These are phyloP conservation scores for Trichosporon inkin DNA, from an alignment of 1,284 basidiomycete species.

Conservation along the genomic window DNA sequence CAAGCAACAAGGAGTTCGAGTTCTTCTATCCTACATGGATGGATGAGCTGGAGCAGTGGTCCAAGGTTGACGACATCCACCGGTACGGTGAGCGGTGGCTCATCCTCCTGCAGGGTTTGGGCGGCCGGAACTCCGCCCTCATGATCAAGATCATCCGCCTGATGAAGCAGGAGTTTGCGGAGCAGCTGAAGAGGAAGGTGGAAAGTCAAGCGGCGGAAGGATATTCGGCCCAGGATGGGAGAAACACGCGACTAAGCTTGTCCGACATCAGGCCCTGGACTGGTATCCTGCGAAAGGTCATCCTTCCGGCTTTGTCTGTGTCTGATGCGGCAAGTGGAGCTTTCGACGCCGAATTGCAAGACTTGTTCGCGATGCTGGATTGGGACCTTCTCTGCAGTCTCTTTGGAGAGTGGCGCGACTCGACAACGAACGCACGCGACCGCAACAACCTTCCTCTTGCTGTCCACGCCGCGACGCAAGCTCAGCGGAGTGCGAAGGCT, in stretches of 20 bases:
- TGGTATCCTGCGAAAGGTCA: conserved; percentile 60
- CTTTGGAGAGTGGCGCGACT: conserved; percentile 92
- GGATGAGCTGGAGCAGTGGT: conserved; percentile 65
- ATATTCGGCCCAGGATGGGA: conserved; percentile 14
- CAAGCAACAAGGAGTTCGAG: conserved; percentile 64
- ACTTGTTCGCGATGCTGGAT: conserved; percentile 71
- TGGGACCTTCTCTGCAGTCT: conserved; percentile 77
- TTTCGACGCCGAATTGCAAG: conserved; percentile 82
- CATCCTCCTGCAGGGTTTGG: conserved; percentile 68
- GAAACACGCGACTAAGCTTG: conserved; percentile 26
- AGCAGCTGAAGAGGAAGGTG: conserved; percentile 29
- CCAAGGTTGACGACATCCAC: conserved; percentile 61
- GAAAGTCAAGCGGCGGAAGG: neutral
- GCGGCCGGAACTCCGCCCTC: conserved; percentile 65
- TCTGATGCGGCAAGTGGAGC: conserved; percentile 73
- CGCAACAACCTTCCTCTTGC: conserved; percentile 36
- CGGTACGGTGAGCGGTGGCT: conserved; percentile 61
- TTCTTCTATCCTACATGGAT: conserved; percentile 88
- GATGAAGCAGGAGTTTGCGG: conserved; percentile 54
- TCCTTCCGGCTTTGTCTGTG: conserved; percentile 82
- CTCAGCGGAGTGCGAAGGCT: conserved; percentile 52
- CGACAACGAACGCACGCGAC: conserved; percentile 51
- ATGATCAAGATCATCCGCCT: conserved; percentile 62
- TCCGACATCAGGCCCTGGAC: conserved; percentile 61
- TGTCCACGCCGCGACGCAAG: conserved; percentile 45